Percentiles rank a stretch among this genome's conserved stretches.
These are phyloP conservation scores for Torulaspora franciscae DNA, from an alignment of 805 yeast species.

Conservation along the genomic window DNA sequence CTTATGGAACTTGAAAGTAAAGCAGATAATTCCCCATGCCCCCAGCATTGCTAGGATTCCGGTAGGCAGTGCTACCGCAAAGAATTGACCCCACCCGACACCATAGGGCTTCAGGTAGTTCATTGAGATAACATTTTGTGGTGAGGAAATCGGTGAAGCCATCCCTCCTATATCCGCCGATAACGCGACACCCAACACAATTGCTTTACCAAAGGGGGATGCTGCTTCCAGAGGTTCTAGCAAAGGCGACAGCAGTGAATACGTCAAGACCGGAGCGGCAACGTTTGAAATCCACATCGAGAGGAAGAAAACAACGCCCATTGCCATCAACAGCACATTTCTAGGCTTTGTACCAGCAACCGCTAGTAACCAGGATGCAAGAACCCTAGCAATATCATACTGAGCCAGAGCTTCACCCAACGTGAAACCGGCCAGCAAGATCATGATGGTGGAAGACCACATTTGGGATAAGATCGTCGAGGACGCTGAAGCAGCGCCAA, in stretches of 20 bases:
- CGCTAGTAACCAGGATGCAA: constrained; percentile 77
- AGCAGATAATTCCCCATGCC: constrained; percentile 64
- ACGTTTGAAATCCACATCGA: constrained; percentile 97
- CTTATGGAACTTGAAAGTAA: constrained; percentile 49
- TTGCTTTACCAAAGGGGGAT: constrained; percentile 76
- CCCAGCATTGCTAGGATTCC: constrained; percentile 54
- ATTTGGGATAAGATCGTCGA: constrained; percentile 67
- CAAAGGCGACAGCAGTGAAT: constrained; percentile 80
- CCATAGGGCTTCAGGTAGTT: constrained; percentile 67
- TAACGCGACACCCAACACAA: constrained; percentile 84
- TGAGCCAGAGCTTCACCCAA: constrained; percentile 90
- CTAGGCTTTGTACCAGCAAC: constrained; percentile 81
- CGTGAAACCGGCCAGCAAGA: constrained; percentile 86
- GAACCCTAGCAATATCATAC: constrained; percentile 81
- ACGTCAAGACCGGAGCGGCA: constrained; percentile 91
- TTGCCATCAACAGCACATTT: constrained; percentile 66
- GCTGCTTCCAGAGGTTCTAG: constrained; percentile 70
- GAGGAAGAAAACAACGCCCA: constrained; percentile 78
- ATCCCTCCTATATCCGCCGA: constrained; percentile 93
- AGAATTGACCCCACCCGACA: constrained; percentile 86
- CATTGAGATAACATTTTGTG: constrained; percentile 89
- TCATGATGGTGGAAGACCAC: constrained; percentile 94
- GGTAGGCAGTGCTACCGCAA: constrained; percentile 80
- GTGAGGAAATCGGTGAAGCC: constrained; percentile 95
- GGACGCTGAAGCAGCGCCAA: constrained; percentile 62